Evolutionary conservation across 1,139 yeast genomes (phyloP), one percentile per base, ranked within the genome.

Genomic region (Candida sanyaensis): DNA sequence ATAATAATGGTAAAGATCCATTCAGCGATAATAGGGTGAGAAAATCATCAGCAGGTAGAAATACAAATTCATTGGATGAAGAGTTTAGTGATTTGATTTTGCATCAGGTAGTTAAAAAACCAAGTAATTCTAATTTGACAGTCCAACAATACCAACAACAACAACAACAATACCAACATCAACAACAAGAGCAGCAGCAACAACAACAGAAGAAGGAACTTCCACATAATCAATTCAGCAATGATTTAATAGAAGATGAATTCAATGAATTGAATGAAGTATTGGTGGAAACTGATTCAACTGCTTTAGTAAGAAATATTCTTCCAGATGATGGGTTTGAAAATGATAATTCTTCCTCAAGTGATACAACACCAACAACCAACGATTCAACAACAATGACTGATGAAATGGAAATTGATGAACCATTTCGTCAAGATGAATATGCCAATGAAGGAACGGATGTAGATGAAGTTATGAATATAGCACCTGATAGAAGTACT

Each of bases 221-320:
- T 5, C 33, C 37, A 21, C 45, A 48, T 23, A 39, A 53, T 40
- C 55, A 68, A 45, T 74, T 73, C 55, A 57, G 73, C 41, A 66
- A 68, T 51, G 78, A 70, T 52, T 58, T 73, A 44, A 71, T 75
- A 33, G 80, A 75, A 51, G 80, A 75, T 55, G 79, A 75, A 51
- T 75, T 63, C 56, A 75, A 75, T 54, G 80, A 75, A 52, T 63
- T 75, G 52, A 69, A 73, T 53, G 78, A 73, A 55, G 74, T 72
- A 5, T 62, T 75, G 44, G 61, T 75, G 37, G 79, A 73, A 41
- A 67, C 74, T 7, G 80, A 73, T 41, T 65, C 64, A 33, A 58
- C 69, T 3, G 75, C 71, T 37, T 62, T 75, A 31, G 55, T 66
- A 41, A 58, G 79, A 46, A 73, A 71, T 50, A 69, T 74, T 47